Conservation (phyloP, 495 filamentous ascomycete genomes). For the Penicillium longicatenatum region DNA sequence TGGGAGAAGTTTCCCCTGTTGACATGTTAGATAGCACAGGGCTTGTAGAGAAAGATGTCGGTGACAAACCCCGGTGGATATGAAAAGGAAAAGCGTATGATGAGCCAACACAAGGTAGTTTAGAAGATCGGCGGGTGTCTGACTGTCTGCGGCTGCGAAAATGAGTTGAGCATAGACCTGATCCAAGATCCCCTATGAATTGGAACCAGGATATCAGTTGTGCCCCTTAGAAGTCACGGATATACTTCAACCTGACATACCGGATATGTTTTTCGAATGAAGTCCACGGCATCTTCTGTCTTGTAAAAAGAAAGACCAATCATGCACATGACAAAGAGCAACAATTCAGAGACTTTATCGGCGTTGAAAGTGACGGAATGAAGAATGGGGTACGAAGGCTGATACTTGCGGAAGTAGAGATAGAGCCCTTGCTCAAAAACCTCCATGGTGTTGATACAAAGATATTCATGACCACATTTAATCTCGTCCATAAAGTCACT, state of each 20-base stretch:
- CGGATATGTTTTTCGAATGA: slow-evolving; percentile 8
- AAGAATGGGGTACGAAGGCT: slow-evolving; percentile 10
- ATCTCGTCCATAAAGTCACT: slow-evolving; percentile 1
- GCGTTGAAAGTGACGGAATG: slow-evolving; percentile 6
- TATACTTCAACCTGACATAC: not conserved
- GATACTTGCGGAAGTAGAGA: slow-evolving; percentile 11
- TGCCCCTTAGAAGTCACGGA: not conserved
- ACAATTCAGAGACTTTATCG: slow-evolving; percentile 3
- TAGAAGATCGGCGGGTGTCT: not conserved
- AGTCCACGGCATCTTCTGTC: slow-evolving; percentile 9
- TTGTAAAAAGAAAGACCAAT: slow-evolving; percentile 14
- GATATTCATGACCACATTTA: slow-evolving; percentile 5
- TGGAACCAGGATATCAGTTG: not conserved
- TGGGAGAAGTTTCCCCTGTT: slow-evolving; percentile 4
- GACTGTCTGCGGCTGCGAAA: not conserved
- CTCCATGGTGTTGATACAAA: slow-evolving; percentile 11
- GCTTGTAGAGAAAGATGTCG: not conserved
- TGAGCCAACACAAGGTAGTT: slow-evolving; percentile 6
- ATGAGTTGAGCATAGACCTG: slow-evolving; percentile 2
- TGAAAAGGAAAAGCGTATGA: slow-evolving; percentile 14
- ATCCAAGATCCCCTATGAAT: slow-evolving; percentile 2
- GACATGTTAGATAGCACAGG: not conserved
- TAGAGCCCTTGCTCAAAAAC: slow-evolving; percentile 14
- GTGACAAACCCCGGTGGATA: slow-evolving; percentile 11
- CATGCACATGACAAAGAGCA: slow-evolving; percentile 15